These are phyloP conservation scores for Neoarthrinium moseri DNA, from an alignment of 2,329 filamentous ascomycete species.

Conservation along the genomic window DNA sequence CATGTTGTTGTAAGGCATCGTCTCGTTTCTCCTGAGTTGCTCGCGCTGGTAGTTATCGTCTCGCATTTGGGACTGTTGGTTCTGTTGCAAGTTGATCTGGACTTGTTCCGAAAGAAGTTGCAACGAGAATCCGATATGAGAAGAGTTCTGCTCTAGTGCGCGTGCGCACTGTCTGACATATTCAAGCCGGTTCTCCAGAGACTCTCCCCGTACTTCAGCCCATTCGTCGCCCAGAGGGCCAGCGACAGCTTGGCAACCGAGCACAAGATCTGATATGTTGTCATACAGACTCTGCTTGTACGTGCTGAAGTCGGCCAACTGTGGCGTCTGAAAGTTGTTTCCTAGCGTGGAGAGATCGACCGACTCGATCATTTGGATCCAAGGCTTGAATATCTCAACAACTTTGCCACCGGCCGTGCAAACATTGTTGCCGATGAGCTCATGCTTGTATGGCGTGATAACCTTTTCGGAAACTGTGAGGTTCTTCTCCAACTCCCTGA, in stretches of 20 bases:
- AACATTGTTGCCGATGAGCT: constrained; percentile 76
- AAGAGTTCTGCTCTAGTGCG: constrained; percentile 81
- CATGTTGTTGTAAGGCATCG: constrained; percentile 52
- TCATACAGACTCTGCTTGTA: constrained; percentile 96
- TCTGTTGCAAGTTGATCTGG: constrained; percentile 51
- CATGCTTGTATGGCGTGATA: constrained; percentile 74
- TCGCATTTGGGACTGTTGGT: not conserved
- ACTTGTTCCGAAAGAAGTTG: constrained; percentile 85
- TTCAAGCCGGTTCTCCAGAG: constrained; percentile 81
- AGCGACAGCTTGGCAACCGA: constrained; percentile 88
- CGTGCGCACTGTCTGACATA: constrained; percentile 75
- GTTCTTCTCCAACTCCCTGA: constrained; percentile 84
- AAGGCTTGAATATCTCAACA: constrained; percentile 84
- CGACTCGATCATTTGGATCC: constrained; percentile 87
- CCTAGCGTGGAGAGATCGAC: constrained; percentile 82
- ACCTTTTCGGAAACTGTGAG: constrained; percentile 77
- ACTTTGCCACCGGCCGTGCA: constrained; percentile 77
- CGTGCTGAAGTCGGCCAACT: constrained; percentile 80
- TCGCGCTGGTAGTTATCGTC: constrained; percentile 40
- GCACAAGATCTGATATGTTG: constrained; percentile 82
- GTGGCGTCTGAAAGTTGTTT: constrained; percentile 77
- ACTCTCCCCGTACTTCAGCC: constrained; percentile 87
- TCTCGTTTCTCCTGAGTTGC: constrained; percentile 55
- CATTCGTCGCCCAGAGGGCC: constrained; percentile 92
- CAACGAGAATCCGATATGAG: constrained; percentile 83